phyloP scores from a whole-genome alignment of 2,329 filamentous ascomycete species.

The Fusarium hainanense region DNA sequence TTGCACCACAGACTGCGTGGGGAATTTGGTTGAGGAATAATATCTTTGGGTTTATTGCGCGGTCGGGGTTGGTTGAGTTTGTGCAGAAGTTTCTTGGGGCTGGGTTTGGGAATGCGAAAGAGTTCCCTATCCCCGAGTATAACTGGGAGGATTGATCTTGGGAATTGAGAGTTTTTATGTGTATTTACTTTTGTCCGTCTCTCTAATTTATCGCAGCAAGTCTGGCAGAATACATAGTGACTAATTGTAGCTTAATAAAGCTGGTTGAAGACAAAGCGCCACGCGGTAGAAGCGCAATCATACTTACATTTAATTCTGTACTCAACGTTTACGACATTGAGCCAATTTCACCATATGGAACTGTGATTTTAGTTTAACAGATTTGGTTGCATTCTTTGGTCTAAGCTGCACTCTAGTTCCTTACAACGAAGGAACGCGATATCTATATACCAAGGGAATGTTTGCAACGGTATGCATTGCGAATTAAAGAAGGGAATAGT shows the following conservation, averaged over 20 bases:
- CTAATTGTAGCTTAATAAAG: neutral
- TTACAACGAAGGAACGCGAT: neutral
- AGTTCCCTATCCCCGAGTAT: constrained; percentile 54
- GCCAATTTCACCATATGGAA: rapidly evolving
- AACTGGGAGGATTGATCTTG: constrained; percentile 16
- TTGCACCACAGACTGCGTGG: constrained; percentile 59
- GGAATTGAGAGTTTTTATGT: too few species aligned
- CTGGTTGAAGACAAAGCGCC: too few species aligned
- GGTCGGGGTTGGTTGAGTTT: constrained; percentile 50
- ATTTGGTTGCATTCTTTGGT: neutral
- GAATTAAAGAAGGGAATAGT: neutral
- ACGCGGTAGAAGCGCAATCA: too few species aligned
- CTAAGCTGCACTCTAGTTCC: constrained; percentile 1
- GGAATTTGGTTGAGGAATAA: constrained; percentile 58
- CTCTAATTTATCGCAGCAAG: neutral
- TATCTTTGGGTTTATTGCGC: constrained; percentile 54
- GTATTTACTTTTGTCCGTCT: too few species aligned
- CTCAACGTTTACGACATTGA: rapidly evolving
- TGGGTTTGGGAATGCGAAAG: constrained; percentile 37
- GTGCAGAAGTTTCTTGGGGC: constrained; percentile 43
- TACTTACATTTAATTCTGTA: too few species aligned
- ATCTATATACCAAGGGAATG: neutral
- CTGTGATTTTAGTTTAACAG: neutral
- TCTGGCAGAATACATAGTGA: neutral
- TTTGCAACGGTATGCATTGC: too few species aligned